Base-by-base conservation (phyloP, 345 rosid species). In the Camelina laxa region DNA sequence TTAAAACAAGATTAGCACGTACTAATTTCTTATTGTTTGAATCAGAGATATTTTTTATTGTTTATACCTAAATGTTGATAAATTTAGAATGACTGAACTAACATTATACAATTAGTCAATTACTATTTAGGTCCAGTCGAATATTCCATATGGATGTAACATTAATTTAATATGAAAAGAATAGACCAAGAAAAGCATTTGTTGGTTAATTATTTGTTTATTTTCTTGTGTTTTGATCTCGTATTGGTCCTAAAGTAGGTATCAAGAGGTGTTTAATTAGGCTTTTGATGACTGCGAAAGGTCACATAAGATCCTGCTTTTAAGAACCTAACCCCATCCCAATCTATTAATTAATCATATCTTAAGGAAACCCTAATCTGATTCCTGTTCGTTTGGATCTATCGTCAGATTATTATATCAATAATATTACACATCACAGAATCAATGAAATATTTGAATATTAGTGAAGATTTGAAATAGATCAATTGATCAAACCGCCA, bases 201-300 rank as follows among this genome's bases (percentile, higher is more conserved):
- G 56, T 60, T 75, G 74, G 50, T 42, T 59, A 35, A 33, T 9
- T 57, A 20, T 59, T 17, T 41, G 51, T 57, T 3, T 35, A 57
- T 64, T 55, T 17, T 22, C 56, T 56, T 31, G 50, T 65, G 73
- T 50, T 72, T 42, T 64, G 44, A 42, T 60, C 10, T 59, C 55
- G 53, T 51, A 62, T 2, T 41, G 47, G 70, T 45, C 77, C 71
- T 60, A 51, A 60, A 53, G 74, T 42, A 42, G 19, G 72, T 58
- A 49, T 70, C 67, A 77, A 70, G 72, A 64, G 76, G 72, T 70
- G 48, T 65, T 64, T 63, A 70, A 57, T 65, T 64, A 70, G 76
- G 55, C 80, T 58, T 70, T 64, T 70, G 36, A 36, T 58, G 48
- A 38, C 57, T 36, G 16, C 33, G 56, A 77, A 77, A 70, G 76